These are phyloP conservation scores for Debaryomyces udenii DNA, from an alignment of 1,139 yeast species.

Conservation along the genomic window DNA sequence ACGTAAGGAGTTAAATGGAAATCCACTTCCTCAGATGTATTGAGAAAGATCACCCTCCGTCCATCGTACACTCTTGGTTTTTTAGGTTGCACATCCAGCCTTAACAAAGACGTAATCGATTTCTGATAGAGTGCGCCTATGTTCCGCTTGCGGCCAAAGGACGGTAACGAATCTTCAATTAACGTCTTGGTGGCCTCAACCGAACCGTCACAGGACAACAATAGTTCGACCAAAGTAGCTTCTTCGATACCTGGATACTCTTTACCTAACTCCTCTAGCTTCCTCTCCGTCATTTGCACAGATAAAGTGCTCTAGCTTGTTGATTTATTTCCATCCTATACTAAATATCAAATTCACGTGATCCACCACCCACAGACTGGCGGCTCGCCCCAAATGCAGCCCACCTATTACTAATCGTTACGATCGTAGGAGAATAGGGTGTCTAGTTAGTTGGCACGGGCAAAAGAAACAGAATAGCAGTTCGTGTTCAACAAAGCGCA, in stretches of 20 bases:
- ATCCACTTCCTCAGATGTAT: slow-evolving; percentile 44
- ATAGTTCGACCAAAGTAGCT: slow-evolving; percentile 35
- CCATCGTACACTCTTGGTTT: neutral
- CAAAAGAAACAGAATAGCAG: no score
- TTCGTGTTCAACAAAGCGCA: no score
- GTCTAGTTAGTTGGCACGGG: no score
- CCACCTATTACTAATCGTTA: no score
- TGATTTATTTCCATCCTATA: no score
- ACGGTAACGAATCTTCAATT: slow-evolving; percentile 27
- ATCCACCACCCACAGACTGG: no score
- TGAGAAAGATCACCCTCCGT: slow-evolving; percentile 16
- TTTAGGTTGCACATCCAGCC: slow-evolving; percentile 18
- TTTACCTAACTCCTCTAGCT: slow-evolving; percentile 16
- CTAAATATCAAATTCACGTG: no score
- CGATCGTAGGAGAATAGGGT: no score
- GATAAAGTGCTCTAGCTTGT: no score
- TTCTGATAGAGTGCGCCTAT: slow-evolving; percentile 24
- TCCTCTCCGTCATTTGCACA: slow-evolving; percentile 3
- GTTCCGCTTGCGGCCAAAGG: slow-evolving; percentile 18
- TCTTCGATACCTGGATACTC: slow-evolving; percentile 24
- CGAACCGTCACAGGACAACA: slow-evolving; percentile 44
- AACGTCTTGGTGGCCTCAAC: slow-evolving; percentile 29
- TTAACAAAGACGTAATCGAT: slow-evolving; percentile 21
- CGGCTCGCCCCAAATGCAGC: no score
- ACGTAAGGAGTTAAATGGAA: slow-evolving; percentile 45